Percentiles rank a stretch among this genome's conserved stretches.
Conservation (phyloP, 1,284 basidiomycete genomes). For the Leccinum subrobustum region DNA sequence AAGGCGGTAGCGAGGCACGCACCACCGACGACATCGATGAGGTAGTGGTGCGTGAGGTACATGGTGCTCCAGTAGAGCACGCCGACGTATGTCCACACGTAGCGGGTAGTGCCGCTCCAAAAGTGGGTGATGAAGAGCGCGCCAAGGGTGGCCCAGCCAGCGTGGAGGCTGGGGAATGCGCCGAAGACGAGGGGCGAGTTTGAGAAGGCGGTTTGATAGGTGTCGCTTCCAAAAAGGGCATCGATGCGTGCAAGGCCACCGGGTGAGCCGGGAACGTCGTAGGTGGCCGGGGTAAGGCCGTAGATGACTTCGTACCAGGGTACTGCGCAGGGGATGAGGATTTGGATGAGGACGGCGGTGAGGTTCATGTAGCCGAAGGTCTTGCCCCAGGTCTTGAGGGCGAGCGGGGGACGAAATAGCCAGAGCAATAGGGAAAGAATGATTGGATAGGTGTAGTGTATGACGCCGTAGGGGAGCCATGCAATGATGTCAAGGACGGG, state of each 20-base stretch:
- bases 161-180: conserved; percentile 93
- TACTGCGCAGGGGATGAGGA: conserved; percentile 89
- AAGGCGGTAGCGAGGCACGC: conserved; percentile 85
- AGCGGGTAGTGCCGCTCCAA: conserved; percentile 73
- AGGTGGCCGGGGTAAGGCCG: conserved; percentile 93
- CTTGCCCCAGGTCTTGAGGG: conserved; percentile 83
- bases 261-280: conserved; percentile 88
- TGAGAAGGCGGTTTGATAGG: conserved; percentile 85
- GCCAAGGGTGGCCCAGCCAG: conserved; percentile 88
- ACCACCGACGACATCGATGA: conserved; percentile 94
- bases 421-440: conserved; percentile 77
- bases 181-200: conserved; percentile 94
- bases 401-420: conserved; percentile 77
- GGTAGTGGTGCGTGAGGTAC: conserved; percentile 97
- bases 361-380: conserved; percentile 96
- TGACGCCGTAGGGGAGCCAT: conserved; percentile 94
- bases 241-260: conserved; percentile 95
- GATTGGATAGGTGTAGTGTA: conserved; percentile 87
- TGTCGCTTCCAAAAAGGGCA: conserved; percentile 74
- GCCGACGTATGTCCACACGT: conserved; percentile 85
- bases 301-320: conserved; percentile 99
- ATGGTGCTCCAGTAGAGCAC: conserved; percentile 97
- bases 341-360: conserved; percentile 85
- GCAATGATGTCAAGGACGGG: conserved; percentile 90
- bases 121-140: conserved; percentile 95